phyloP scores from a whole-genome alignment of 345 rosid species.

The Hibiscus tridactylites region DNA sequence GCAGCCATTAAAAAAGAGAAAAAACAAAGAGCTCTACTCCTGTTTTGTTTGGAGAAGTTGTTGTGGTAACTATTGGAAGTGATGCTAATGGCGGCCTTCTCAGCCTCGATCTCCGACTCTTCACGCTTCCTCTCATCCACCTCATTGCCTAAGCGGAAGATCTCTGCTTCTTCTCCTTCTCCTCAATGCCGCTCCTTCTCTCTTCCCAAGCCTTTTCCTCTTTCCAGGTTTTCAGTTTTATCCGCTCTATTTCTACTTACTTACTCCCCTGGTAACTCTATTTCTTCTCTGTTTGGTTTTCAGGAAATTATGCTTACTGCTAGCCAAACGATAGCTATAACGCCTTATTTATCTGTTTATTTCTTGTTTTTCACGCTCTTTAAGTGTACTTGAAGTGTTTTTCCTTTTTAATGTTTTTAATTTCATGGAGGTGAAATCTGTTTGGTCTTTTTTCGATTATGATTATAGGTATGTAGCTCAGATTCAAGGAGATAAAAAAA shows the following conservation, averaged over 20 bases:
- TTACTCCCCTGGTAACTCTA: neutral
- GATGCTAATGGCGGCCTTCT: neutral
- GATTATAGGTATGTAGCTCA: neutral
- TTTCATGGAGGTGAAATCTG: neutral
- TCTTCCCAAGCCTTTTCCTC: slow-evolving; percentile 10
- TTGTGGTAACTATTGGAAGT: neutral
- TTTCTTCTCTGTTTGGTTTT: slow-evolving; percentile 3
- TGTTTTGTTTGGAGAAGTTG: neutral
- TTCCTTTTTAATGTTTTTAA: neutral
- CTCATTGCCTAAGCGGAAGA: slow-evolving; percentile 10
- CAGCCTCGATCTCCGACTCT: neutral
- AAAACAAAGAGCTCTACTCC: neutral
- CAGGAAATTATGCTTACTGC: neutral
- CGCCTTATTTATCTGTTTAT: neutral
- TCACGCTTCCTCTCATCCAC: neutral
- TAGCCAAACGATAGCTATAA: neutral
- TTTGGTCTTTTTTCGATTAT: neutral
- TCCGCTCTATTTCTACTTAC: neutral
- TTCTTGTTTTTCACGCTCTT: neutral
- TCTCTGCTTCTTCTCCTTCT: slow-evolving; percentile 5
- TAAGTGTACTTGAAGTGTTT: neutral
- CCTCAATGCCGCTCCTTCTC: slow-evolving; percentile 13
- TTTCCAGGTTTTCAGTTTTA: slow-evolving; percentile 14
- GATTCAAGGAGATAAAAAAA: neutral
- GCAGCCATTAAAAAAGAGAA: neutral